Evolutionary conservation across 2,329 filamentous ascomycete genomes (phyloP).

Genomic region (Fusarium oxysporum): DNA sequence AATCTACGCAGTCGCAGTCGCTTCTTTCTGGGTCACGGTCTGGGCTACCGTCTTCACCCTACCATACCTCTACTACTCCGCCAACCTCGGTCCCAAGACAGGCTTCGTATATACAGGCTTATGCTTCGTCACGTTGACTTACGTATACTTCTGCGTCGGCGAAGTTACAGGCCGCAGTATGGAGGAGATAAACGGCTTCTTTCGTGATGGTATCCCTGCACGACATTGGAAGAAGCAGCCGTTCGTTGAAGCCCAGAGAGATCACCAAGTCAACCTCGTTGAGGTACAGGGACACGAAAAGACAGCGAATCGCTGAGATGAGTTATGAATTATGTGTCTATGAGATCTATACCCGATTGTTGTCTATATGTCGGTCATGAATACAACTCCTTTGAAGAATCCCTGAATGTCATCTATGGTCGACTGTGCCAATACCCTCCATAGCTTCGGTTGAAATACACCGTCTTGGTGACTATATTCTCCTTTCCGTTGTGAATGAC

Average conservation of each 20-base stretch:
- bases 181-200: conserved; percentile 47
- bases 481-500: background rate
- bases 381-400: background rate
- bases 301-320: background rate
- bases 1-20: conserved; percentile 52
- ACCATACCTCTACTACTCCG: conserved; percentile 56
- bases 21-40: conserved; percentile 57
- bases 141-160: conserved; percentile 53
- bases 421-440: background rate
- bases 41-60: conserved; percentile 55
- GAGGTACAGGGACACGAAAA: conserved; percentile 16
- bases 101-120: conserved; percentile 53
- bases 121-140: conserved; percentile 49
- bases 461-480: background rate
- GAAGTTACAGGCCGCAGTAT: conserved; percentile 47
- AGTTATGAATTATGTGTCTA: conserved; percentile 1
- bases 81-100: conserved; percentile 52
- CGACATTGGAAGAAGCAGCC: conserved; percentile 45
- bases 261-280: background rate
- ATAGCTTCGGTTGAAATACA: background rate
- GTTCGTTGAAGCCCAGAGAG: conserved; percentile 9
- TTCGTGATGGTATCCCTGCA: conserved; percentile 44
- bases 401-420: background rate
- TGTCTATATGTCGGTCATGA: background rate
- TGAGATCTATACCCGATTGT: background rate